phyloP scores from a whole-genome alignment of 2,329 filamentous ascomycete genomes.

The Ceratocystis lukuohia region DNA sequence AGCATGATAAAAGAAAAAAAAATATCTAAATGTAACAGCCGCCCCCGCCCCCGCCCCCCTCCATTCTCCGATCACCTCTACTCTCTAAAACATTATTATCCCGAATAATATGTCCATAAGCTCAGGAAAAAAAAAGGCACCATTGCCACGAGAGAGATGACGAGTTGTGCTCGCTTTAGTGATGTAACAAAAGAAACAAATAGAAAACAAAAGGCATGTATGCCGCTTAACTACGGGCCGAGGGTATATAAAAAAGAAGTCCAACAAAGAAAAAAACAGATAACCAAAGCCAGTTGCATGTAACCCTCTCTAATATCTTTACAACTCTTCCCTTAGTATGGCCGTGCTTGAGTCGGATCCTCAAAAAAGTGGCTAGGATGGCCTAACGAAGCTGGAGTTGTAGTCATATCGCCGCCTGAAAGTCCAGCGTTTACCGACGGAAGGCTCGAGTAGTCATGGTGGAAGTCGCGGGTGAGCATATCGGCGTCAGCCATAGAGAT shows the following conservation, averaged over 20 bases:
- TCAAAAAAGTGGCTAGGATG: slow-evolving; percentile 7
- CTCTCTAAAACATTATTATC: neutral
- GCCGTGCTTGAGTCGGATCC: slow-evolving; percentile 1
- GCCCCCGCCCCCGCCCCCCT: too few relatives aligned
- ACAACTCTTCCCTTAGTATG: neutral
- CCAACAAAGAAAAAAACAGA: neutral
- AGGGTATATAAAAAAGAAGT: slow-evolving; percentile 2
- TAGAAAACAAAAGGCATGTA: neutral
- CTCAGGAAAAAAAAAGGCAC: neutral
- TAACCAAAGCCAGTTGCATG: neutral
- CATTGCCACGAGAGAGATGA: neutral
- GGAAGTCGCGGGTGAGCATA: slow-evolving; percentile 23
- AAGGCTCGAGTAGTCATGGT: slow-evolving; percentile 18
- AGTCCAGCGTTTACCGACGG: slow-evolving; percentile 19
- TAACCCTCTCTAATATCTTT: neutral
- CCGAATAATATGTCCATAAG: neutral
- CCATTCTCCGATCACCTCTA: too few relatives aligned
- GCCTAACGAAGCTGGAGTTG: neutral
- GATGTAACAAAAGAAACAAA: neutral
- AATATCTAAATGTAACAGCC: too few relatives aligned
- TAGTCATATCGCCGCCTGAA: slow-evolving; percentile 19
- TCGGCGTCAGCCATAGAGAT: slow-evolving; percentile 28
- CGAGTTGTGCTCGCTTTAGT: too few relatives aligned
- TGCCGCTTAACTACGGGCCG: neutral
- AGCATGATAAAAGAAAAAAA: too few relatives aligned